A percentile compares a stretch with the other conserved stretches of the same genome.
These are phyloP conservation scores for Physaria fendleri DNA, from an alignment of 345 rosid species.

Conservation along the genomic window DNA sequence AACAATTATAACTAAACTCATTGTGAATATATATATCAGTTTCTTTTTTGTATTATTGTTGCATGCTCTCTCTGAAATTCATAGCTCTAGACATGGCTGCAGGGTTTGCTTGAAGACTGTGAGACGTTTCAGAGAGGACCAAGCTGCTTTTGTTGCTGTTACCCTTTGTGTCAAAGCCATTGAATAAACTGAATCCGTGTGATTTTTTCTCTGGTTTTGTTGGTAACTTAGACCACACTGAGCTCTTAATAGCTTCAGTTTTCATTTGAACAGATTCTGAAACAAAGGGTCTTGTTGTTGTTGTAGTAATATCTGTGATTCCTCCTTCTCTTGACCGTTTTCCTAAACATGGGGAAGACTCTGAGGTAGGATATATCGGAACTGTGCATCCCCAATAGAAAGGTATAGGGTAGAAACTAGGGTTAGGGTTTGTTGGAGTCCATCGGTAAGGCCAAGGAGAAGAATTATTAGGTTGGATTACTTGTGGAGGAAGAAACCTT, in stretches of 20 bases:
- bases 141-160: constrained; percentile 22
- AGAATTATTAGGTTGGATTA: constrained; percentile 5
- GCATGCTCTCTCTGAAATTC: constrained; percentile 58
- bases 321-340: constrained; percentile 52
- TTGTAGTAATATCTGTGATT: background rate
- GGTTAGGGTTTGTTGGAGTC: constrained; percentile 33
- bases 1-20: constrained; percentile 20
- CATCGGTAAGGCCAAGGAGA: constrained; percentile 48
- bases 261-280: constrained; percentile 9
- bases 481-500: constrained; percentile 29
- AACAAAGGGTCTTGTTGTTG: constrained; percentile 20
- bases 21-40: background rate
- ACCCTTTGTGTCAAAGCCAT: constrained; percentile 41
- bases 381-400: constrained; percentile 43
- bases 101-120: constrained; percentile 58
- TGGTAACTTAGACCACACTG: constrained; percentile 22
- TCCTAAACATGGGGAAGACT: constrained; percentile 35
- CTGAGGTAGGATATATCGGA: constrained; percentile 16
- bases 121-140: constrained; percentile 29
- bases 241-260: constrained; percentile 16
- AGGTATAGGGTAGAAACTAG: constrained; percentile 43
- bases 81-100: constrained; percentile 65
- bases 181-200: constrained; percentile 37
- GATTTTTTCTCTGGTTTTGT: constrained; percentile 36
- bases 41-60: constrained; percentile 20